Percentiles rank a stretch among this genome's conserved stretches.
Conservation (phyloP, 129 eudicot species). For the Flaveria trinervia region DNA sequence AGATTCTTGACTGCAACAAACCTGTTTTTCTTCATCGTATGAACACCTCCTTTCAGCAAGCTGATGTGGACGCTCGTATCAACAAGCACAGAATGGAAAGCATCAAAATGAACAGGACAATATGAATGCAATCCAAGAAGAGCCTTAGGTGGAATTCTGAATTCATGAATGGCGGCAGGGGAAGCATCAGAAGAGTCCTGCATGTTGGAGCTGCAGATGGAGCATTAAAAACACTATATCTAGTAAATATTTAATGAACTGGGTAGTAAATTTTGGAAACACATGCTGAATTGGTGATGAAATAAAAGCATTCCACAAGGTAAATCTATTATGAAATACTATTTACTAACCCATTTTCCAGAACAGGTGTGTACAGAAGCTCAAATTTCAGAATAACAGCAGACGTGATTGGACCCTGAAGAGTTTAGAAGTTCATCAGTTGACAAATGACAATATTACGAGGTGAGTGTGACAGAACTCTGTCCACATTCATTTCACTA, state of each 20-base stretch:
- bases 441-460: constrained; percentile 8
- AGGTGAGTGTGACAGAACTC: constrained; percentile 7
- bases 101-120: constrained; percentile 97
- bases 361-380: constrained; percentile 78
- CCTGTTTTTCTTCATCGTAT: constrained; percentile 69
- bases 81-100: constrained; percentile 90
- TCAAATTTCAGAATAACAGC: constrained; percentile 91
- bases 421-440: constrained; percentile 24
- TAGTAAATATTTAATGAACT: constrained; percentile 4
- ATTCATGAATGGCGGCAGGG: constrained; percentile 95
- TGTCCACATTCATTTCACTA: constrained; percentile 2
- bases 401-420: constrained; percentile 77
- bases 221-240: constrained; percentile 43
- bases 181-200: constrained; percentile 64
- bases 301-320: constrained; percentile 22
- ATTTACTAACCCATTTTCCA: constrained; percentile 71
- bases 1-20: constrained; percentile 39
- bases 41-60: constrained; percentile 71
- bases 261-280: not conserved
- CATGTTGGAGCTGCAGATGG: constrained; percentile 70
- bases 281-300: not conserved
- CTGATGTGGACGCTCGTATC: constrained; percentile 73
- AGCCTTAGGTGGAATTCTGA: constrained; percentile 90
- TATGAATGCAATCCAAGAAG: constrained; percentile 95
- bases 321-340: constrained; percentile 14